Evolutionary conservation across 495 filamentous ascomycete species (phyloP).

Genomic region (Pyrenula aspistea): DNA sequence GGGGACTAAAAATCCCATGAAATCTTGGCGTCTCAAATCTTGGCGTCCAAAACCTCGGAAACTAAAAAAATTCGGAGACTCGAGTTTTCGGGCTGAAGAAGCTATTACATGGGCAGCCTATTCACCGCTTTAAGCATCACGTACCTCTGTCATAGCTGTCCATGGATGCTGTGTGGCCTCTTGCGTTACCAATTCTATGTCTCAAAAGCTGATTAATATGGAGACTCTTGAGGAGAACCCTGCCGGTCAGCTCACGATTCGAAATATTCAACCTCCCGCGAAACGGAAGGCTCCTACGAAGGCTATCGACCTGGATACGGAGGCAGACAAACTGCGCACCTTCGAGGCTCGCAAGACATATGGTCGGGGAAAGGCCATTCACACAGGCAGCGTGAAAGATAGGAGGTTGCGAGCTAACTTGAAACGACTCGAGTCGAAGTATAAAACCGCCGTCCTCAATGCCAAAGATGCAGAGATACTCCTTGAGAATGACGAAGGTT

Average conservation of each 20-base stretch:
- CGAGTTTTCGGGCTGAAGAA: too few species aligned
- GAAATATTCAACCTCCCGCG: background rate
- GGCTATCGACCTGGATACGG: constrained; percentile 6
- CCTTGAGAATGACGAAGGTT: constrained; percentile 75
- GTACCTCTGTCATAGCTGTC: too few species aligned
- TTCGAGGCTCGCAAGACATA: constrained; percentile 65
- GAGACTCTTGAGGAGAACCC: background rate
- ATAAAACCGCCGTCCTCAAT: constrained; percentile 64
- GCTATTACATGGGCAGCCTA: too few species aligned
- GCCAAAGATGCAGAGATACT: constrained; percentile 94
- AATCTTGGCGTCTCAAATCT: background rate
- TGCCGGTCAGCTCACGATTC: background rate
- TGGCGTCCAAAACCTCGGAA: too few species aligned
- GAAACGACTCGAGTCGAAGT: constrained; percentile 63
- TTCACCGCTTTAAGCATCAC: too few species aligned
- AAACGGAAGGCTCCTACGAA: constrained; percentile 1
- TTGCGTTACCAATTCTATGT: too few species aligned
- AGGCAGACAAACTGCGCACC: constrained; percentile 25
- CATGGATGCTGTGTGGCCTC: too few species aligned
- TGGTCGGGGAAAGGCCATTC: constrained; percentile 66
- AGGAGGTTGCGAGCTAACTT: constrained; percentile 82
- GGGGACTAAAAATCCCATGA: background rate
- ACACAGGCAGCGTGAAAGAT: constrained; percentile 49
- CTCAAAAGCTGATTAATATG: too few species aligned
- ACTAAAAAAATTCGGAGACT: too few species aligned